Conservation (phyloP, 805 yeast genomes). For the Kuraishia floccosa region DNA sequence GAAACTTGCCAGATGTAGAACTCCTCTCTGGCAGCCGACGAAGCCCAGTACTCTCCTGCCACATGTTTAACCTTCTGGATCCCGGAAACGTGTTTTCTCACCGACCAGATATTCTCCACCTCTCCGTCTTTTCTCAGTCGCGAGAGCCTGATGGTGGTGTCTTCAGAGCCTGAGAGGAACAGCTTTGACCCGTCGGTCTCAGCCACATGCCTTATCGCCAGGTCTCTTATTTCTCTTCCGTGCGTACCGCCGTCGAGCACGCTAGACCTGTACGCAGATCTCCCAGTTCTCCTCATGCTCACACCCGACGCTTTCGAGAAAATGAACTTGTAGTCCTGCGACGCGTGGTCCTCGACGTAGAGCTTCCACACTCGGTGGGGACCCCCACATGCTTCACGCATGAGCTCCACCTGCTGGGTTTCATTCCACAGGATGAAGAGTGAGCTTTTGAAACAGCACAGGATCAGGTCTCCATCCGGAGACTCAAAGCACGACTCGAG, state of each 20-base stretch:
- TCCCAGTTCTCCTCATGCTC: conserved; percentile 22
- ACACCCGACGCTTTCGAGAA: conserved; percentile 50
- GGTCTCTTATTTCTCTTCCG: conserved; percentile 82
- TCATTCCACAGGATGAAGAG: conserved; percentile 77
- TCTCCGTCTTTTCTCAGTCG: conserved; percentile 26
- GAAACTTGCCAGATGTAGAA: conserved; percentile 66
- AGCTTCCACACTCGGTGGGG: conserved; percentile 72
- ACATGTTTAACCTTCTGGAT: conserved; percentile 64
- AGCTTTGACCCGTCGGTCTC: conserved; percentile 23
- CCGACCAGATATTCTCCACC: conserved; percentile 41
- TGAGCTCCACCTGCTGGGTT: conserved; percentile 57
- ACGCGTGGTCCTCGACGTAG: conserved; percentile 8
- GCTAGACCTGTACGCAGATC: conserved; percentile 7
- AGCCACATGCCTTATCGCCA: conserved; percentile 35
- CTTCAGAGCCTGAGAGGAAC: conserved; percentile 79
- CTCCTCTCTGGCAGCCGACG: conserved; percentile 84
- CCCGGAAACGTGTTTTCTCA: conserved; percentile 82
- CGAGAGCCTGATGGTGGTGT: conserved; percentile 64
- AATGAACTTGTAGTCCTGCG: conserved; percentile 29
- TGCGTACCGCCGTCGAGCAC: conserved; percentile 58
- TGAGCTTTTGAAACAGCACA: conserved; percentile 79
- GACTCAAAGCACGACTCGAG: conserved; percentile 59
- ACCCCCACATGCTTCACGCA: conserved; percentile 78
- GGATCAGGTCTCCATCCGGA: conserved; percentile 32
- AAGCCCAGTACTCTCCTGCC: conserved; percentile 27